Percentiles rank a stretch among this genome's conserved stretches.
These are phyloP conservation scores for Pseudovirgaria hyperparasitica DNA, from an alignment of 2,329 filamentous ascomycete genomes.

Conservation along the genomic window DNA sequence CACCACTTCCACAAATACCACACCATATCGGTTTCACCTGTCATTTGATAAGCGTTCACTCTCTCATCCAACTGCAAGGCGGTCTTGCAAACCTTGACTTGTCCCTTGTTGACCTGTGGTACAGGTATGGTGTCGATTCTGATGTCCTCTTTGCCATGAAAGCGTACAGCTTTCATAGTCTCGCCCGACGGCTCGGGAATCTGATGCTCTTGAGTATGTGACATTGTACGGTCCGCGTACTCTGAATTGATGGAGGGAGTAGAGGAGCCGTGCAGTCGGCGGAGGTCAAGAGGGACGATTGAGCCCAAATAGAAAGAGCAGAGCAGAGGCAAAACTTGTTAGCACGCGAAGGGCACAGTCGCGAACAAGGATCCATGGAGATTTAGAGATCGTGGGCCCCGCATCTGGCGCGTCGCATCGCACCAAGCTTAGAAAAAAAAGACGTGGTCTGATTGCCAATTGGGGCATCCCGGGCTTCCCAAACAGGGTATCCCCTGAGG, in stretches of 20 bases:
- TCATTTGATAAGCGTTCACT: conserved; percentile 1
- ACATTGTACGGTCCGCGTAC: neutral
- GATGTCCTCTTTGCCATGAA: conserved; percentile 31
- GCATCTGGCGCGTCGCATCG: too few species aligned
- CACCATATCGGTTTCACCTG: conserved; percentile 27
- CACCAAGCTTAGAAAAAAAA: too few species aligned
- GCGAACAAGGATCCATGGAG: too few species aligned
- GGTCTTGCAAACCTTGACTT: conserved; percentile 30
- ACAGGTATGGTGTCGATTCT: conserved; percentile 30
- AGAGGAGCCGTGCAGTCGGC: neutral
- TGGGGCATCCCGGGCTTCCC: too few species aligned
- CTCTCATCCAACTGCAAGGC: conserved; percentile 7
- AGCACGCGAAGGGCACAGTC: too few species aligned
- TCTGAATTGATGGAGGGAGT: neutral
- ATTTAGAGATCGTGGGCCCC: too few species aligned
- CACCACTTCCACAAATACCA: conserved; percentile 30
- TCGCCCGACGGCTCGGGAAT: conserved; percentile 9
- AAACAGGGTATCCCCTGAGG: too few species aligned
- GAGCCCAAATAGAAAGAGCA: too few species aligned
- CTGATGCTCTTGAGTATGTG: conserved; percentile 7
- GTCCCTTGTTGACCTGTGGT: conserved; percentile 25
- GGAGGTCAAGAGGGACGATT: too few species aligned
- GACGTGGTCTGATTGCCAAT: too few species aligned
- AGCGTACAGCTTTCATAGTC: conserved; percentile 34
- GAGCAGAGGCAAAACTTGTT: too few species aligned